phyloP scores from a whole-genome alignment of 495 filamentous ascomycete genomes.

The Penicillium herquei region DNA sequence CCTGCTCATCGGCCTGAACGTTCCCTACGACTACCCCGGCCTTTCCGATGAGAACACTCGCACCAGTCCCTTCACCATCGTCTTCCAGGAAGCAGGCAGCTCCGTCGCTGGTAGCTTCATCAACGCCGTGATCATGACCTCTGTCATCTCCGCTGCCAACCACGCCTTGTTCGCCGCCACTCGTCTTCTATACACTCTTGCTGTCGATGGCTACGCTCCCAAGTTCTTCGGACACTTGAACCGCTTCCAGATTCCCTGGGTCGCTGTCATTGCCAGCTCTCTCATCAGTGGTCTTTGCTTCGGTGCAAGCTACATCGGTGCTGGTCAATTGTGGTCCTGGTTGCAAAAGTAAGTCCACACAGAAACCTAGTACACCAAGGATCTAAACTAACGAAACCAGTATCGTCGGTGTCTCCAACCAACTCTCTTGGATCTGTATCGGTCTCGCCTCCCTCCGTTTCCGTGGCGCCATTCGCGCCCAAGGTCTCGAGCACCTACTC shows the following conservation, averaged over 20 bases:
- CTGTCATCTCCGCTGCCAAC: slow-evolving; percentile 51
- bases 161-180: slow-evolving; percentile 56
- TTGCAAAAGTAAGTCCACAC: slow-evolving; percentile 45
- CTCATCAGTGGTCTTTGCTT: slow-evolving; percentile 58
- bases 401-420: slow-evolving; percentile 63
- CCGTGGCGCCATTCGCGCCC: slow-evolving; percentile 49
- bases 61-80: slow-evolving; percentile 54
- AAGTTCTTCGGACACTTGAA: slow-evolving; percentile 50
- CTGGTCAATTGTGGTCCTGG: slow-evolving; percentile 58
- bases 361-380: neutral
- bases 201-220: slow-evolving; percentile 46
- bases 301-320: slow-evolving; percentile 60
- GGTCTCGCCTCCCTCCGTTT: slow-evolving; percentile 59
- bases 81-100: slow-evolving; percentile 50
- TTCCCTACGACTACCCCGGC: slow-evolving; percentile 50
- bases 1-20: slow-evolving; percentile 50
- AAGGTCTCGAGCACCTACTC: slow-evolving; percentile 56
- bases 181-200: slow-evolving; percentile 50
- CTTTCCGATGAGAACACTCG: slow-evolving; percentile 38
- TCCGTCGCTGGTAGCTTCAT: slow-evolving; percentile 52
- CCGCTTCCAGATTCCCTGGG: slow-evolving; percentile 57
- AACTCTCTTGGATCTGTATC: slow-evolving; percentile 61
- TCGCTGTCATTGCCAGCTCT: slow-evolving; percentile 56
- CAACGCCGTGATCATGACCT: slow-evolving; percentile 57
- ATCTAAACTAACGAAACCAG: slow-evolving; percentile 9